phyloP scores from a whole-genome alignment of 257 asterid genomes.

The Penstemon newberryi region DNA sequence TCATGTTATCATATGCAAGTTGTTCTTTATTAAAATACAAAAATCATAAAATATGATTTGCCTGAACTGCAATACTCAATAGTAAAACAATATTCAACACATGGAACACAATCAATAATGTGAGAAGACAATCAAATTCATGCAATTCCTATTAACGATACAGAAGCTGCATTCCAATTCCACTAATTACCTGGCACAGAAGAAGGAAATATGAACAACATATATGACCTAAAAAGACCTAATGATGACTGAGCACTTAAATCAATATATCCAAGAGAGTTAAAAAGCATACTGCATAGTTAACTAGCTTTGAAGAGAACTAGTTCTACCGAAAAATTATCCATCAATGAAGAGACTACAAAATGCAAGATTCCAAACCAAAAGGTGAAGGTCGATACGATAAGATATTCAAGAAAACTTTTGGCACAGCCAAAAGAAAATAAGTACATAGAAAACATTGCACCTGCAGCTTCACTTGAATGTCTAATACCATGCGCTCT shows the following conservation, averaged over 20 bases:
- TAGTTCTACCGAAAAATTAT: constrained; percentile 4
- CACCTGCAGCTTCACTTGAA: constrained; percentile 96
- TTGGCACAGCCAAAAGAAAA: constrained; percentile 20
- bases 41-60: constrained; percentile 5
- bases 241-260: not conserved
- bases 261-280: constrained; percentile 7
- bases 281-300: constrained; percentile 1
- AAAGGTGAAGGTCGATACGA: constrained; percentile 10
- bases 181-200: constrained; percentile 6
- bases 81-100: constrained; percentile 12
- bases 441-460: constrained; percentile 24
- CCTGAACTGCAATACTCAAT: constrained; percentile 8
- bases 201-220: not conserved
- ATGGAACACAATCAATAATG: constrained; percentile 3
- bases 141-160: constrained; percentile 5
- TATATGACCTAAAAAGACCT: not conserved
- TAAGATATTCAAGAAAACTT: constrained; percentile 4
- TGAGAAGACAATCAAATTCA: constrained; percentile 10
- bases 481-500: constrained; percentile 97
- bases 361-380: constrained; percentile 15
- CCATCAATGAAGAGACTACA: constrained; percentile 6
- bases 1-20: not conserved
- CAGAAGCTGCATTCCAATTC: constrained; percentile 5
- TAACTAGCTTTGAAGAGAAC: constrained; percentile 1
- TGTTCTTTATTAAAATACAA: constrained; percentile 17